Evolutionary conservation across 2,329 filamentous ascomycete species (phyloP).

Genomic region (Chaetomium sp.): DNA sequence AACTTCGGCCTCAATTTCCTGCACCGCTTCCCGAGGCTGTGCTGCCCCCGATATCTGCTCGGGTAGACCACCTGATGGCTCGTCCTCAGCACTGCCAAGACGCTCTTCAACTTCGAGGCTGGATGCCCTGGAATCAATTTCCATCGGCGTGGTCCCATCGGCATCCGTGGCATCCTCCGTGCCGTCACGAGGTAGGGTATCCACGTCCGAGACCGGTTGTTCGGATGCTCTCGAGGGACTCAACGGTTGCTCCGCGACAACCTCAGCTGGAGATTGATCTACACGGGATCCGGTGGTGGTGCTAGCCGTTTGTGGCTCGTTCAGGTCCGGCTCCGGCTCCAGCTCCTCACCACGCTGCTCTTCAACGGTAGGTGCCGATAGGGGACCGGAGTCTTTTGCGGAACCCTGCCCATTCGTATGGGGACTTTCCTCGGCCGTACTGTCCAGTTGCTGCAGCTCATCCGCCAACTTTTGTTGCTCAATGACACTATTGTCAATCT

Average conservation of each 20-base stretch:
- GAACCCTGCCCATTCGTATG: slow-evolving; percentile 1
- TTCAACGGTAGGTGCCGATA: neutral
- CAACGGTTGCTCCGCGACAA: too few relatives aligned
- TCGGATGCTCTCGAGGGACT: too few relatives aligned
- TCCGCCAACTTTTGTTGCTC: slow-evolving; percentile 30
- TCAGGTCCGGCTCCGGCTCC: too few relatives aligned
- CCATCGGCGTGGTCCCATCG: slow-evolving; percentile 23
- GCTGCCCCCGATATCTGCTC: slow-evolving; percentile 30
- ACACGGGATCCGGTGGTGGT: too few relatives aligned
- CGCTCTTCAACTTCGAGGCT: slow-evolving; percentile 18
- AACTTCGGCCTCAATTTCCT: slow-evolving; percentile 26
- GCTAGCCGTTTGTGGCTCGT: too few relatives aligned
- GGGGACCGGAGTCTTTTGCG: neutral
- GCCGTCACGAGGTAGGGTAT: too few relatives aligned
- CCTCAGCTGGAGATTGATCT: too few relatives aligned
- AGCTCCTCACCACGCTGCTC: neutral
- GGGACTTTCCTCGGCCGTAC: slow-evolving; percentile 27
- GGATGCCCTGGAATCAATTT: slow-evolving; percentile 19
- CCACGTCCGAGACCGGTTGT: too few relatives aligned
- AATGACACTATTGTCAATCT: slow-evolving; percentile 34
- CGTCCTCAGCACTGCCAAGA: slow-evolving; percentile 23
- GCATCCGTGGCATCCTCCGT: neutral
- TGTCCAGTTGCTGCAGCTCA: slow-evolving; percentile 32
- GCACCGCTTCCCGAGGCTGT: slow-evolving; percentile 21
- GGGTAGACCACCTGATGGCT: slow-evolving; percentile 20